A percentile compares a stretch with the other conserved stretches of the same genome.
Evolutionary conservation across 2,329 filamentous ascomycete species (phyloP).

Genomic region (Domatiomyces globalis): DNA sequence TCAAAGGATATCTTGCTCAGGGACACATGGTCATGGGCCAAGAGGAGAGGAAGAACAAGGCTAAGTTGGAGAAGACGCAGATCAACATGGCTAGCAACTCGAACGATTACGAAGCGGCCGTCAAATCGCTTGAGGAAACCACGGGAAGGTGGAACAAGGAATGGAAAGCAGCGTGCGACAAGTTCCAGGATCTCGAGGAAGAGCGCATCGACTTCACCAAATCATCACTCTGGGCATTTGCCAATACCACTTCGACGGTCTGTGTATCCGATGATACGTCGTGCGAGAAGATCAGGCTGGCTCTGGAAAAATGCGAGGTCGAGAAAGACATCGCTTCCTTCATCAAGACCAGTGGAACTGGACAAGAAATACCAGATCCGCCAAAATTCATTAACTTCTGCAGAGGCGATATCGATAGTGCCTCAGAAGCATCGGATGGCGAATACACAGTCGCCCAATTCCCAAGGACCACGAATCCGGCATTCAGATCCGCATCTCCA

Average conservation of each 20-base stretch:
- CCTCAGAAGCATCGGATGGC: slow-evolving; percentile 71
- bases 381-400: slow-evolving; percentile 99
- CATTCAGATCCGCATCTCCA: slow-evolving; percentile 89
- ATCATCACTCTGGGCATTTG: slow-evolving; percentile 94
- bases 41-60: slow-evolving; percentile 96
- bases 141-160: slow-evolving; percentile 93
- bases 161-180: slow-evolving; percentile 93
- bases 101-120: slow-evolving; percentile 80
- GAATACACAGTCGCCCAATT: slow-evolving; percentile 93
- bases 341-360: slow-evolving; percentile 78
- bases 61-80: slow-evolving; percentile 96
- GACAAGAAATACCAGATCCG: slow-evolving; percentile 92
- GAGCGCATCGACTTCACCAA: slow-evolving; percentile 95
- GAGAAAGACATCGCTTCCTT: slow-evolving; percentile 85
- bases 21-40: slow-evolving; percentile 99
- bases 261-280: slow-evolving; percentile 95
- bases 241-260: slow-evolving; percentile 91
- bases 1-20: slow-evolving; percentile 95
- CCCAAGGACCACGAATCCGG: slow-evolving; percentile 84
- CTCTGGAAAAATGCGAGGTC: slow-evolving; percentile 88
- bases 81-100: slow-evolving; percentile 85
- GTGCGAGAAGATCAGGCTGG: slow-evolving; percentile 89
- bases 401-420: slow-evolving; percentile 69
- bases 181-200: slow-evolving; percentile 97
- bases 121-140: slow-evolving; percentile 88